Evolutionary conservation across 805 yeast genomes (phyloP).

Genomic region (Komagataella mondaviorum): DNA sequence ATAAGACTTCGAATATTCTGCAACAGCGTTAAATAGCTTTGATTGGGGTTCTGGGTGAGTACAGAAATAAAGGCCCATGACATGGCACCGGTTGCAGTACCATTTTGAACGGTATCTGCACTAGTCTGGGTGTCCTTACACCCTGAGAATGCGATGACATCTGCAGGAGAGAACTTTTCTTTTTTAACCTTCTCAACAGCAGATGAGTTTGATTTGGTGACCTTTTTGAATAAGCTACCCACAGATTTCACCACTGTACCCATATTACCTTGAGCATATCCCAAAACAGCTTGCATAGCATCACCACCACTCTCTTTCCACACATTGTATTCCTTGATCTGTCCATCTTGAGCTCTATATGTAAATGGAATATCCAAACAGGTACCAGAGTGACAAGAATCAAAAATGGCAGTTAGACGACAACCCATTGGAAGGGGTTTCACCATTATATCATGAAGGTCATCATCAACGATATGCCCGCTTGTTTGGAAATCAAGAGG

Average conservation of each 20-base stretch:
- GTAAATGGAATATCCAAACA: conserved; percentile 61
- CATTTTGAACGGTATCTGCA: conserved; percentile 58
- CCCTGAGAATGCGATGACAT: conserved; percentile 57
- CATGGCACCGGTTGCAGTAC: conserved; percentile 65
- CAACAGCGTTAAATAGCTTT: conserved; percentile 54
- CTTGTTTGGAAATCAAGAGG: conserved; percentile 54
- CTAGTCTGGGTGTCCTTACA: conserved; percentile 63
- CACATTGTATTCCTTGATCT: conserved; percentile 57
- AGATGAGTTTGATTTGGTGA: conserved; percentile 19
- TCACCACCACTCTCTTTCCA: conserved; percentile 55
- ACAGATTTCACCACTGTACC: conserved; percentile 28
- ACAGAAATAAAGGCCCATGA: conserved; percentile 57
- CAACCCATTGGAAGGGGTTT: conserved; percentile 51
- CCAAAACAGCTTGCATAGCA: conserved; percentile 36
- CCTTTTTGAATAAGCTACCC: conserved; percentile 15
- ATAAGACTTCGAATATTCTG: conserved; percentile 58
- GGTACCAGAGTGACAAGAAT: conserved; percentile 71
- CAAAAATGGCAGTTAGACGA: conserved; percentile 60
- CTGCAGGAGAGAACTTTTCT: conserved; percentile 53
- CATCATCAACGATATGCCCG: conserved; percentile 58
- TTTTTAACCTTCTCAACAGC: conserved; percentile 23
- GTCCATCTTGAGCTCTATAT: conserved; percentile 57
- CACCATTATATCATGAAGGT: conserved; percentile 50
- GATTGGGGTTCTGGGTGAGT: conserved; percentile 43
- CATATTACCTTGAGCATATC: conserved; percentile 41